Base-by-base conservation (phyloP, 768 basidiomycete genomes). In the Trametes villosa region DNA sequence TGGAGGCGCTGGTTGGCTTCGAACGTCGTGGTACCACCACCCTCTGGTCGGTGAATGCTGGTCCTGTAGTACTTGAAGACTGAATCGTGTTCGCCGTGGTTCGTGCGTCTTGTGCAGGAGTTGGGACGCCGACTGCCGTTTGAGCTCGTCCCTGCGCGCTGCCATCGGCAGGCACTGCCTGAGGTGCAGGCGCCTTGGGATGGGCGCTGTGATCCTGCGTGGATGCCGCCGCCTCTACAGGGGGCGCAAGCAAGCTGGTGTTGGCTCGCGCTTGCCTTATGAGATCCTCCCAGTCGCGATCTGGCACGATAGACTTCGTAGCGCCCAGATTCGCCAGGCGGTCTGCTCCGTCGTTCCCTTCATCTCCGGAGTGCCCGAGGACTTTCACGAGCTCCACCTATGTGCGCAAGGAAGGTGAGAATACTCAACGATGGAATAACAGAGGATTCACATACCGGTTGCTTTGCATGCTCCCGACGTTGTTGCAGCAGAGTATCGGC, bases 331-430 rank as follows among this genome's bases (percentile, higher is more conserved):
- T 87, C 1, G 92, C 92, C 56, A 88, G 80, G n/a, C 62, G 67
- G 70, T 98, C 95, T 2, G 95, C 95, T 38, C 82, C 87, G 48
- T 98, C 95, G 69, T 98, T 98, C 1, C 95, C 95, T 54, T 74
- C 74, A 26, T 85, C 78, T 1, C 94, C 94, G 18, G 77, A 78
- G 68, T 98, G 95, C 0, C 88, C 95, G 9, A 48, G 34, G 11
- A 62, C 61, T 58, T 84, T 82, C 56, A 96, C 91, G 67, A 94
- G 81, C 63, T 84, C 74, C 48, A 96, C 79, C 45, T 60, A 26
- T 12, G n/a, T n/a, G 60, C 59, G 56, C 51, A n/a, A 2, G 20
- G 50, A 12, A 5, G 11, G 2, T 8, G 18, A 12, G 6, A 48
- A 18, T 13, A 6, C 18, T 5, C n/a, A 20, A 49, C 17, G 1